Evolutionary conservation across 2,329 filamentous ascomycete species (phyloP), one percentile per base, ranked within the genome.

Genomic region (Paraphaeosphaeria sporulosa): DNA sequence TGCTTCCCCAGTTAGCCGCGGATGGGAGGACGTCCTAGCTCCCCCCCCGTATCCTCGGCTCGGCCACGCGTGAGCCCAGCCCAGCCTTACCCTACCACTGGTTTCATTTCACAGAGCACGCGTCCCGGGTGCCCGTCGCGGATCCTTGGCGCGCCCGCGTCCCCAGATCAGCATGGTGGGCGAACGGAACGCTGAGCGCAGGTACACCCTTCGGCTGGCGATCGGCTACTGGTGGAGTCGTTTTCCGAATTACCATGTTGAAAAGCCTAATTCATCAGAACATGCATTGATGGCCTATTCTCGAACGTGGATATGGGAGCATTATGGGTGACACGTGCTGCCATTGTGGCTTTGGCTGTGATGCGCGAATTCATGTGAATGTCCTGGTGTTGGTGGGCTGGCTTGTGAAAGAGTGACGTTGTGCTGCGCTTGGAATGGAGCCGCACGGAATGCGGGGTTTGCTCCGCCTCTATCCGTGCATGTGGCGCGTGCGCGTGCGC

Each of bases 371-470:
- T 60, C 58, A 67, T 64, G 64, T 61, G 61, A 57, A 57, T 60
- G 43, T 58, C 54, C 50, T 49, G 49, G 34, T 51, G 58, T 53
- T 55, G 42, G 58, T 36, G 32, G 43, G 27, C 51, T 60, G 64
- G 64, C 66, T 68, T 76, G 73, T 76, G 73, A 76, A 74, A 69
- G 65, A 21, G 74, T 74, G 72, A 75, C 72, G 73, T 71, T 65
- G 50, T 49, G 60, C 46, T 48, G 58, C 57, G 63, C 59, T 56
- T 67, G 66, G 65, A 65, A 70, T 54, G 48, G 62, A 64, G 69
- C 70, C 68, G 68, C 64, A 63, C 9, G 25, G 47, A 54, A 61
- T 59, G 61, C 52, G 49, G 49, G 56, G 53, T 34, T n/a, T 19
- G 12, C 51, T 55, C 64, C 59, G 58, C 46, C 49, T 58, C 40